Percentiles rank a stretch among this genome's conserved stretches.
Evolutionary conservation across 257 asterid genomes (phyloP).

Genomic region (Haberlea rhodopensis): DNA sequence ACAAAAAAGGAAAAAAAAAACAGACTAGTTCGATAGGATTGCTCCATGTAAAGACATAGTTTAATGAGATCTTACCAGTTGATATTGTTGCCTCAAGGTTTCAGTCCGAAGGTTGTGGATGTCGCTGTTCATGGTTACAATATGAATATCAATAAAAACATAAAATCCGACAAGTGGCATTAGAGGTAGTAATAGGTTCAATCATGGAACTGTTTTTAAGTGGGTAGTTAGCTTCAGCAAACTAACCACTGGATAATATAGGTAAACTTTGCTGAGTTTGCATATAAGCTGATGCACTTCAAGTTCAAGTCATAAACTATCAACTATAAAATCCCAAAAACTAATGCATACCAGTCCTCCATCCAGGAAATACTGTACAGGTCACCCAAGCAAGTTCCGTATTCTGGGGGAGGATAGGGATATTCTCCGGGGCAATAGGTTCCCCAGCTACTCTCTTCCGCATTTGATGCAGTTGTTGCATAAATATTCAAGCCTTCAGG

Average conservation of each 20-base stretch:
- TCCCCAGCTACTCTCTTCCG: conserved; percentile 95
- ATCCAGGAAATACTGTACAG: conserved; percentile 94
- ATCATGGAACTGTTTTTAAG: background rate
- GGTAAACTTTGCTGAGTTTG: background rate
- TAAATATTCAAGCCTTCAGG: conserved; percentile 80
- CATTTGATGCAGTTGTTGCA: conserved; percentile 95
- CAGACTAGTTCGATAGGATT: conserved; percentile 1
- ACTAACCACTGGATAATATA: background rate
- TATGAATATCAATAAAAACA: conserved; percentile 15
- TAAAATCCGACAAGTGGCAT: background rate
- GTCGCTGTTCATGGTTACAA: conserved; percentile 54
- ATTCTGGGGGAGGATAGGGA: conserved; percentile 85
- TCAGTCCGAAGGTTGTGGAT: conserved; percentile 79
- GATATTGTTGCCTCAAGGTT: conserved; percentile 80
- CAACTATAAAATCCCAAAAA: conserved; percentile 15
- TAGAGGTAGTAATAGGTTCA: background rate
- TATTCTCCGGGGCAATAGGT: conserved; percentile 94
- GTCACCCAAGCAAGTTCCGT: conserved; percentile 93
- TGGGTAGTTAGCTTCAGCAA: background rate
- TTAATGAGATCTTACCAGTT: conserved; percentile 51
- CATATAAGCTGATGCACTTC: background rate
- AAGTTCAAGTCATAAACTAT: conserved; percentile 1
- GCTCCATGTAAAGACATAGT: background rate
- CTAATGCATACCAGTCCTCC: conserved; percentile 73
- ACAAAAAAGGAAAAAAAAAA: no score